phyloP scores from a whole-genome alignment of 129 eudicot genomes.

The Chrysanthemum seticuspe region DNA sequence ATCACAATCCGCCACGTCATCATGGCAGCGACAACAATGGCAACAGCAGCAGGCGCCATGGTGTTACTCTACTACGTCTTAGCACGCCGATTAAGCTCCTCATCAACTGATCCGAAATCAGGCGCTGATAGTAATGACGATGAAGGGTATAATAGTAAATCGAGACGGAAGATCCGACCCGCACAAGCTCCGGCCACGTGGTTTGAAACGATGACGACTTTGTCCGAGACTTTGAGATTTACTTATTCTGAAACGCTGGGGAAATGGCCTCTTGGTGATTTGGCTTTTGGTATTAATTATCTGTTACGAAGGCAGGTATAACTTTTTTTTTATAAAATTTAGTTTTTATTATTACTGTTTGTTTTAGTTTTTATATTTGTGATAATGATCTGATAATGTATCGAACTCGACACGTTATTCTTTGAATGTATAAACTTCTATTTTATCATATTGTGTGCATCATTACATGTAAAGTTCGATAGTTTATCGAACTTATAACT shows the following conservation, averaged over 20 bases:
- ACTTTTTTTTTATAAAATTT: background rate
- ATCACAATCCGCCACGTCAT: conserved; percentile 1
- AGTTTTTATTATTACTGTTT: background rate
- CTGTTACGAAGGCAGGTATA: conserved; percentile 87
- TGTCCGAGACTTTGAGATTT: conserved; percentile 88
- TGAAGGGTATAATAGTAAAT: conserved; percentile 55
- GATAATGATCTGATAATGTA: too few relatives aligned
- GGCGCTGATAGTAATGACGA: conserved; percentile 36
- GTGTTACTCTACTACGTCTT: conserved; percentile 68
- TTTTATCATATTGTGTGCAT: too few relatives aligned
- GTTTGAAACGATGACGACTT: conserved; percentile 82
- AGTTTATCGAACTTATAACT: too few relatives aligned
- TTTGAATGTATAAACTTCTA: too few relatives aligned
- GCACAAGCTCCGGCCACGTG: conserved; percentile 99
- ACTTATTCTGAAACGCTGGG: conserved; percentile 94
- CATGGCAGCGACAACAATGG: conserved; percentile 94
- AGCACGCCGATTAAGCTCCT: conserved; percentile 51
- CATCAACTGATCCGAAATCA: conserved; percentile 24
- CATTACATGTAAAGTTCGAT: too few relatives aligned
- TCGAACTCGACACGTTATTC: background rate
- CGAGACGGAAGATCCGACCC: conserved; percentile 76
- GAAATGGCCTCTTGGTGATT: conserved; percentile 96
- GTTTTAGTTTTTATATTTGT: too few relatives aligned
- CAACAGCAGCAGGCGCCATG: conserved; percentile 91
- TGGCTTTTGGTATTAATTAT: conserved; percentile 96